Evolutionary conservation across 2,329 filamentous ascomycete genomes (phyloP).

Genomic region (Phaeosphaeriaceae sp.): DNA sequence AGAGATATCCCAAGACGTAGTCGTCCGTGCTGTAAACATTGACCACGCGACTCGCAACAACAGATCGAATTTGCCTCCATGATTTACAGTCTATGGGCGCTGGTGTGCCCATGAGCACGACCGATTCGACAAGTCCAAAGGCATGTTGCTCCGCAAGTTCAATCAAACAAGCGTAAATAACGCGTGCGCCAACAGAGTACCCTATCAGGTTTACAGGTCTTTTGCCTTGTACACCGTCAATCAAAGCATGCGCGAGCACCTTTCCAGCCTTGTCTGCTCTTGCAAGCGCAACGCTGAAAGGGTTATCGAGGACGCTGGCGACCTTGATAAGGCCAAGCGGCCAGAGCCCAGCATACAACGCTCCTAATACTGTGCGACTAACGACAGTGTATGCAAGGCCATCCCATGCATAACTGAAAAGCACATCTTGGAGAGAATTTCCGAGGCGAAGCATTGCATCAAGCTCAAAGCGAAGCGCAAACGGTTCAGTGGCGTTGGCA

Average conservation of each 20-base stretch:
- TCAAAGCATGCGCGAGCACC: slow-evolving; percentile 79
- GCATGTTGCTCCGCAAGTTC: slow-evolving; percentile 76
- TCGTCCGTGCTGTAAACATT: slow-evolving; percentile 90
- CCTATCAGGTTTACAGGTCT: slow-evolving; percentile 80
- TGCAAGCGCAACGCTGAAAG: slow-evolving; percentile 76
- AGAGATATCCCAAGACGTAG: slow-evolving; percentile 83
- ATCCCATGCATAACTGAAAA: slow-evolving; percentile 79
- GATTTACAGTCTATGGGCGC: slow-evolving; percentile 72
- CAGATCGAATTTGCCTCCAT: slow-evolving; percentile 78
- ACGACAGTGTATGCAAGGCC: slow-evolving; percentile 75
- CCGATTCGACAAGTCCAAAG: slow-evolving; percentile 83
- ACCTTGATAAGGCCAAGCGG: slow-evolving; percentile 54
- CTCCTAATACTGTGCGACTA: slow-evolving; percentile 59
- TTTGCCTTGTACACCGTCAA: slow-evolving; percentile 80
- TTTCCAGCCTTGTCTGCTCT: slow-evolving; percentile 80
- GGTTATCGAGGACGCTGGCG: slow-evolving; percentile 73
- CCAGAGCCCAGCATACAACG: slow-evolving; percentile 54
- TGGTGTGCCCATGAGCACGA: slow-evolving; percentile 80
- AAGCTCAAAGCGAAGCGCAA: slow-evolving; percentile 82
- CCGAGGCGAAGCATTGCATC: slow-evolving; percentile 78
- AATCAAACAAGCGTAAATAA: slow-evolving; percentile 81
- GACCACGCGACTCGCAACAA: slow-evolving; percentile 79
- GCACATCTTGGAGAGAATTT: slow-evolving; percentile 74
- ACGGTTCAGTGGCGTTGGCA: slow-evolving; percentile 70
- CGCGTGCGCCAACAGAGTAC: slow-evolving; percentile 78